These are phyloP conservation scores for Rostrohypoxylon terebratum DNA, from an alignment of 495 filamentous ascomycete species.

Conservation along the genomic window DNA sequence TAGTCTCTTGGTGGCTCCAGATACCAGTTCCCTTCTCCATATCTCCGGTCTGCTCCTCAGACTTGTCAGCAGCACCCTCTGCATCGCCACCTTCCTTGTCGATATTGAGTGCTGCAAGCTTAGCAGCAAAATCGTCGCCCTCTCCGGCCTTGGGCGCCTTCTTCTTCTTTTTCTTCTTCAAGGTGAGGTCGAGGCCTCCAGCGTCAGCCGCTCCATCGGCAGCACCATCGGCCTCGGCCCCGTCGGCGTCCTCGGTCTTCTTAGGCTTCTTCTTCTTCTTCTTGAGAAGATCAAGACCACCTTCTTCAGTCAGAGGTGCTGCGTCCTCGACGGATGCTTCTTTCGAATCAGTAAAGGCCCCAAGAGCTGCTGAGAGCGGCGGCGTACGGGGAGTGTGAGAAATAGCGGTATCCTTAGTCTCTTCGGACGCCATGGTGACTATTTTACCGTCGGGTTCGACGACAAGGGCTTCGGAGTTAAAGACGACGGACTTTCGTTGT, in stretches of 20 bases:
- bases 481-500: slow-evolving; percentile 90
- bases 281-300: slow-evolving; percentile 61
- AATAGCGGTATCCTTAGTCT: slow-evolving; percentile 75
- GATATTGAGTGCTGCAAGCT: slow-evolving; percentile 78
- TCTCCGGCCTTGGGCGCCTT: slow-evolving; percentile 76
- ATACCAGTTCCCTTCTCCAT: slow-evolving; percentile 92
- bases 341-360: slow-evolving; percentile 61
- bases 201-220: slow-evolving; percentile 51
- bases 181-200: slow-evolving; percentile 77
- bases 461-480: slow-evolving; percentile 83
- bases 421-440: slow-evolving; percentile 71
- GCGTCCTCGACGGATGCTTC: slow-evolving; percentile 58
- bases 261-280: slow-evolving; percentile 85
- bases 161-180: slow-evolving; percentile 99
- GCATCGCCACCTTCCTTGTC: slow-evolving; percentile 78
- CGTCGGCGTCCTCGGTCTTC: slow-evolving; percentile 74
- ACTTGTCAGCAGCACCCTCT: slow-evolving; percentile 60
- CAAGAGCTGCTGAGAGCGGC: slow-evolving; percentile 62
- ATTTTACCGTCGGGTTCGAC: slow-evolving; percentile 88
- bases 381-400: slow-evolving; percentile 75
- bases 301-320: slow-evolving; percentile 64
- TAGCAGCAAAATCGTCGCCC: slow-evolving; percentile 68
- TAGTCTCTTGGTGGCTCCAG: slow-evolving; percentile 84
- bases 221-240: slow-evolving; percentile 65
- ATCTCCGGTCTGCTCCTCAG: slow-evolving; percentile 73